Percentiles rank a stretch among this genome's conserved stretches.
Evolutionary conservation across 2,329 filamentous ascomycete genomes (phyloP).

Genomic region (Cladosporium sp.): DNA sequence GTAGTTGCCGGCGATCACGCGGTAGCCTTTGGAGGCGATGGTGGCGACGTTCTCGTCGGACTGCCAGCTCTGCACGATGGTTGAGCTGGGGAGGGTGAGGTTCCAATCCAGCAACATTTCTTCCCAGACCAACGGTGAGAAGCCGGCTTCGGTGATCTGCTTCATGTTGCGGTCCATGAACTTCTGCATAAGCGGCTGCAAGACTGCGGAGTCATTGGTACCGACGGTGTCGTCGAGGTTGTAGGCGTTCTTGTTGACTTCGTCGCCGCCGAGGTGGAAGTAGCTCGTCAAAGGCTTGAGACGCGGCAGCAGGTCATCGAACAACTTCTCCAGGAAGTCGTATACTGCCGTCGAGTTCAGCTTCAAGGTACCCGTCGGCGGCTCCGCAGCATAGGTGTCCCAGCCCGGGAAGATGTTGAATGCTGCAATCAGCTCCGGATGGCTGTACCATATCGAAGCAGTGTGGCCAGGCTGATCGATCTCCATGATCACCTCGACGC

Average conservation of each 20-base stretch:
- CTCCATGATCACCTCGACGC: conserved; percentile 69
- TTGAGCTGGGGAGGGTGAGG: conserved; percentile 64
- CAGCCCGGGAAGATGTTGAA: conserved; percentile 53
- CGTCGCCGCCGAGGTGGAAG: conserved; percentile 86
- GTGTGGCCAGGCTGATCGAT: conserved; percentile 81
- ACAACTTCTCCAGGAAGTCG: conserved; percentile 66
- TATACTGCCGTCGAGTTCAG: conserved; percentile 69
- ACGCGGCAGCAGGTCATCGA: conserved; percentile 72
- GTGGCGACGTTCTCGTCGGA: conserved; percentile 58
- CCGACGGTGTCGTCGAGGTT: conserved; percentile 67
- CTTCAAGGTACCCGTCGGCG: conserved; percentile 62
- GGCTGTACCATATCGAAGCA: conserved; percentile 59
- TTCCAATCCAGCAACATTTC: conserved; percentile 80
- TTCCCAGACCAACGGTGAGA: conserved; percentile 81
- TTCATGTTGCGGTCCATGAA: conserved; percentile 69
- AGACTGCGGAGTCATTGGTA: conserved; percentile 59
- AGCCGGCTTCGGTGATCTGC: conserved; percentile 58
- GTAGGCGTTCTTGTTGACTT: conserved; percentile 75
- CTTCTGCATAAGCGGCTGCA: conserved; percentile 71
- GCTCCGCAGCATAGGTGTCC: conserved; percentile 51
- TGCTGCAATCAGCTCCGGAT: conserved; percentile 69
- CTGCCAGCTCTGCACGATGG: conserved; percentile 76
- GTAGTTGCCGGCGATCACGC: conserved; percentile 71
- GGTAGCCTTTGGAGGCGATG: conserved; percentile 60
- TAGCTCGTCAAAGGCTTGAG: conserved; percentile 64